Conservation (phyloP, 257 asterid species). For the Fraxinus quadrangulata region DNA sequence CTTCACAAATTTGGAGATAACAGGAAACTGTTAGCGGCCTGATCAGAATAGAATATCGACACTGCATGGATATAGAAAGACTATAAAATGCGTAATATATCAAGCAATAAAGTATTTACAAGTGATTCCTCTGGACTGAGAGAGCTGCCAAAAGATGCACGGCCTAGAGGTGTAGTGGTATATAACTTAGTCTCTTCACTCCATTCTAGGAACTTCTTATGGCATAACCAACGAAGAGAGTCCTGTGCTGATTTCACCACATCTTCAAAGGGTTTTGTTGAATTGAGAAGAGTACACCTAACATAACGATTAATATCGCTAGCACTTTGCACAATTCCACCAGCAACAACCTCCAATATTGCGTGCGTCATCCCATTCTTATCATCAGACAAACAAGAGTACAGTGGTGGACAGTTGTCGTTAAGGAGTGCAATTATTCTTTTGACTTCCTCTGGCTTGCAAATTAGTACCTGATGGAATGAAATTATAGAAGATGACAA, state of each 20-base stretch:
- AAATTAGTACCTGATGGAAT: slow-evolving; percentile 67
- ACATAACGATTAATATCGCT: slow-evolving; percentile 90
- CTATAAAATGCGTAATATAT: slow-evolving; percentile 2
- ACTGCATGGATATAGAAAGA: slow-evolving; percentile 20
- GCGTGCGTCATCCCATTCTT: slow-evolving; percentile 99
- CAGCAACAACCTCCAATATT: slow-evolving; percentile 96
- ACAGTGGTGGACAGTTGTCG: slow-evolving; percentile 86
- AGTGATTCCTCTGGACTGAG: slow-evolving; percentile 97
- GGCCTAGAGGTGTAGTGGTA: slow-evolving; percentile 93
- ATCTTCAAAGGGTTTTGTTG: slow-evolving; percentile 92
- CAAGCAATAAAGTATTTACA: slow-evolving; percentile 44
- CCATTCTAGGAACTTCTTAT: slow-evolving; percentile 87
- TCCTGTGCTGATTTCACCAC: slow-evolving; percentile 98
- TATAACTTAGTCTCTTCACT: slow-evolving; percentile 87
- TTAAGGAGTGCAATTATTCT: slow-evolving; percentile 70
- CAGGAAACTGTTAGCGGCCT: slow-evolving; percentile 12
- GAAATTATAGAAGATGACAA: slow-evolving; percentile 14
- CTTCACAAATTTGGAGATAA: slow-evolving; percentile 23
- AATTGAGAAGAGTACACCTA: slow-evolving; percentile 94
- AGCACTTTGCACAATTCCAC: slow-evolving; percentile 98
- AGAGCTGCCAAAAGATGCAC: slow-evolving; percentile 96
- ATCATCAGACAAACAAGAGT: slow-evolving; percentile 96
- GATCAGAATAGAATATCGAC: slow-evolving; percentile 27
- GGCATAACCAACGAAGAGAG: slow-evolving; percentile 95
- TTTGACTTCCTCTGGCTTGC: slow-evolving; percentile 90